These are phyloP conservation scores for Yarrowia hollandica DNA, from an alignment of 805 yeast species.

Conservation along the genomic window DNA sequence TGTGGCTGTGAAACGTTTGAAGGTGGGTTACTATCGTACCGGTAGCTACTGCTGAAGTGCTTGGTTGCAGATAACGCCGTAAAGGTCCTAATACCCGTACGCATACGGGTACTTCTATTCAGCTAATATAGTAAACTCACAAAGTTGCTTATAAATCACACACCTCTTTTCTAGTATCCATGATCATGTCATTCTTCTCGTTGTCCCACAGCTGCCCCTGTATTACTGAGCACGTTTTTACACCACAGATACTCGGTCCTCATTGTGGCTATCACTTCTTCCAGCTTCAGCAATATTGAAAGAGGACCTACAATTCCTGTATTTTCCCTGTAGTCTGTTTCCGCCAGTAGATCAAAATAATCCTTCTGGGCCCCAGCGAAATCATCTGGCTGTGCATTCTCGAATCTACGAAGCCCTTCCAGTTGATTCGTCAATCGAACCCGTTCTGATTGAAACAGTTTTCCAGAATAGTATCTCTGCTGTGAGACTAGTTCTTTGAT, in stretches of 20 bases:
- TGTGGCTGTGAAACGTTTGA: no score
- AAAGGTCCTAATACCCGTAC: no score
- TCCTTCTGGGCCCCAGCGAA: not conserved
- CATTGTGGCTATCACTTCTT: not conserved
- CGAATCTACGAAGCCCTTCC: not conserved
- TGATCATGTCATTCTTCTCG: not conserved
- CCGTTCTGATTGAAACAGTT: not conserved
- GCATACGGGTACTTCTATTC: no score
- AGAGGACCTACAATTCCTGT: not conserved
- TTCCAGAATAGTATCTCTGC: not conserved
- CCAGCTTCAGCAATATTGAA: not conserved
- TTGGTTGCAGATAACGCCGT: no score
- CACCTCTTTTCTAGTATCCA: no score
- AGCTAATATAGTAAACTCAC: no score
- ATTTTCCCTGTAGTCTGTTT: not conserved
- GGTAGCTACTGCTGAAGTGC: no score
- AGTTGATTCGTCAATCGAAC: not conserved
- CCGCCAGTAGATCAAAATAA: not conserved
- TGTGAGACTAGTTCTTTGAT: not conserved
- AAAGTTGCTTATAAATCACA: no score
- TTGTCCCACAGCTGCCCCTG: not conserved
- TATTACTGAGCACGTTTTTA: not conserved
- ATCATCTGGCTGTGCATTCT: not conserved
- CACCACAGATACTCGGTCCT: not conserved
- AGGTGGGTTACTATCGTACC: no score